phyloP scores from a whole-genome alignment of 129 eudicot genomes.

The Chrysanthemum makinoi region DNA sequence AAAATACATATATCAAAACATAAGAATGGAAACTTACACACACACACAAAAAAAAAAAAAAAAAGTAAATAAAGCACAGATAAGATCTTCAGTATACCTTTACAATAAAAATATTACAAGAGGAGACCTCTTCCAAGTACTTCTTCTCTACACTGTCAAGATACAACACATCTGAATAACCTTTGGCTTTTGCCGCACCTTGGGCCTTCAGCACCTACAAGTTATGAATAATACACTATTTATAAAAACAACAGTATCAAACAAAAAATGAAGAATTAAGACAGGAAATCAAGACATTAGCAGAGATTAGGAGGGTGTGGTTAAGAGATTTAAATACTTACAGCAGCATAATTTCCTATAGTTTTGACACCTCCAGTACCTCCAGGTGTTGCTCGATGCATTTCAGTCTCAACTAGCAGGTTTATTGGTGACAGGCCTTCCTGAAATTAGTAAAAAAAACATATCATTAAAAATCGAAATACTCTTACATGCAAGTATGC shows the following conservation, averaged over 20 bases:
- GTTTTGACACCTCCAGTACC: conserved; percentile 97
- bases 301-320: too few species aligned
- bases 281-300: background rate
- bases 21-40: background rate
- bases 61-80: background rate
- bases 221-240: background rate
- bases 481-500: background rate
- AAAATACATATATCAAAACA: background rate
- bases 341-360: conserved; percentile 92
- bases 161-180: conserved; percentile 88
- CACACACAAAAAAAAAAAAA: background rate
- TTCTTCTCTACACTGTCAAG: conserved; percentile 74
- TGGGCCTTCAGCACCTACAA: conserved; percentile 82
- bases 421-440: conserved; percentile 93
- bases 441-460: conserved; percentile 34
- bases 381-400: conserved; percentile 97
- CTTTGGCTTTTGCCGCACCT: conserved; percentile 83
- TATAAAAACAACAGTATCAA: background rate
- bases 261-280: background rate
- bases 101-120: conserved; percentile 86
- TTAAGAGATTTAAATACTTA: conserved; percentile 29
- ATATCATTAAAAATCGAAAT: too few species aligned
- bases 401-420: conserved; percentile 74
- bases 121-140: conserved; percentile 93
- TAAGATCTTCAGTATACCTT: conserved; percentile 49